Conservation (phyloP, 495 filamentous ascomycete species). For the Aspergillus cavernicola region DNA sequence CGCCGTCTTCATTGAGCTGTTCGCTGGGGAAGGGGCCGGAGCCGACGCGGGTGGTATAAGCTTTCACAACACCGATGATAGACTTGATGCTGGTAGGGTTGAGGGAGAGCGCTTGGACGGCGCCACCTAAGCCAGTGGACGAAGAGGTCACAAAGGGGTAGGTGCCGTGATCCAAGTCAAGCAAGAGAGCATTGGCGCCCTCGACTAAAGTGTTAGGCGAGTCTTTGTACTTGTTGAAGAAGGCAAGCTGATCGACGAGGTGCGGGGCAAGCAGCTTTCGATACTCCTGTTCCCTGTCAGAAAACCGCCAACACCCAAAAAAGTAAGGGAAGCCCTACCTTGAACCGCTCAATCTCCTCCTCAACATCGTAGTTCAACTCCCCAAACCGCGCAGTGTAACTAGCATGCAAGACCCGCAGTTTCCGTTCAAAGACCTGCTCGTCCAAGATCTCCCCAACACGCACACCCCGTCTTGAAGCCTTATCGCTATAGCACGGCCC, state of each 20-base stretch:
- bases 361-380: conserved; percentile 75
- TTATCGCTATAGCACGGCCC: conserved; percentile 83
- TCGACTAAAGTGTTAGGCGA: conserved; percentile 73
- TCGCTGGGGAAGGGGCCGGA: conserved; percentile 85
- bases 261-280: conserved; percentile 62
- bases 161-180: conserved; percentile 73
- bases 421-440: conserved; percentile 69
- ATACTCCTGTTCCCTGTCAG: conserved; percentile 49
- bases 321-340: conserved; percentile 28
- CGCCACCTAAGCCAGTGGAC: conserved; percentile 70
- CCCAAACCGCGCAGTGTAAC: conserved; percentile 72
- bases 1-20: conserved; percentile 60
- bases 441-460: conserved; percentile 73
- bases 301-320: background rate
- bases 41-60: conserved; percentile 70
- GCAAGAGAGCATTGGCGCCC: conserved; percentile 84
- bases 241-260: conserved; percentile 60
- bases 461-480: conserved; percentile 68
- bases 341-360: conserved; percentile 69
- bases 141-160: conserved; percentile 86
- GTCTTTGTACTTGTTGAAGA: conserved; percentile 47
- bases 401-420: conserved; percentile 59
- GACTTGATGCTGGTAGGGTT: conserved; percentile 47
- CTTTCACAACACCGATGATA: conserved; percentile 85
- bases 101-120: conserved; percentile 65